Conservation (phyloP, 805 yeast genomes). For the Kodamaea sagamina region DNA sequence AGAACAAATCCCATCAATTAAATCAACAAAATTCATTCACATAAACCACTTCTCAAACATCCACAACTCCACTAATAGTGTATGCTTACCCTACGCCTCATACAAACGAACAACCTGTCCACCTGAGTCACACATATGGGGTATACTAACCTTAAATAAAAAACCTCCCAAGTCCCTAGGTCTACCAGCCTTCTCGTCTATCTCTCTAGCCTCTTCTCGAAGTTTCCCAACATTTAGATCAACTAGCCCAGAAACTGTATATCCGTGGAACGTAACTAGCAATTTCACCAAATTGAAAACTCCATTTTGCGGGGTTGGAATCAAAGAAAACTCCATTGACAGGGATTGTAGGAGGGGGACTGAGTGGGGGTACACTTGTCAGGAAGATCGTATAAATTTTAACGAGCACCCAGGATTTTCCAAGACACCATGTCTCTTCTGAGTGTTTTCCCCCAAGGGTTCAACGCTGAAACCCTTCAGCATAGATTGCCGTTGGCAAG, state of each 20-base stretch:
- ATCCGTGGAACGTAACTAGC: background rate
- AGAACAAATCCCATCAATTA: too few relatives aligned
- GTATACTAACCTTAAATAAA: too few relatives aligned
- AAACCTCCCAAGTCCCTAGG: too few relatives aligned
- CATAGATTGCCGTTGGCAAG: constrained; percentile 6
- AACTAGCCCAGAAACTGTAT: background rate
- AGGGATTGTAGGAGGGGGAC: constrained; percentile 5
- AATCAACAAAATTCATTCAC: too few relatives aligned
- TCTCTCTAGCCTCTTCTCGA: too few relatives aligned
- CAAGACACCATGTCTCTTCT: constrained; percentile 2
- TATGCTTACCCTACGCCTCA: too few relatives aligned
- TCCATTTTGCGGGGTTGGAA: constrained; percentile 3
- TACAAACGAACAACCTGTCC: too few relatives aligned
- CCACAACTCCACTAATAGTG: too few relatives aligned
- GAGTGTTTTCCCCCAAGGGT: constrained; percentile 7
- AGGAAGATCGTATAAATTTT: background rate
- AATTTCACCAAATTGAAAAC: background rate
- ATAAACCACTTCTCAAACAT: too few relatives aligned
- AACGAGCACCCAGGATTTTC: background rate
- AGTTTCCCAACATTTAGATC: too few relatives aligned
- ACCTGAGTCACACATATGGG: too few relatives aligned
- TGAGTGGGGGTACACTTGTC: background rate
- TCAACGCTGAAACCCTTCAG: constrained; percentile 6
- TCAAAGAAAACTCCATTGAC: constrained; percentile 1
- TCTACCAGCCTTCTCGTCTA: too few relatives aligned